Evolutionary conservation across 208 protist species (phyloP).

Genomic region (Phytomonas francai): DNA sequence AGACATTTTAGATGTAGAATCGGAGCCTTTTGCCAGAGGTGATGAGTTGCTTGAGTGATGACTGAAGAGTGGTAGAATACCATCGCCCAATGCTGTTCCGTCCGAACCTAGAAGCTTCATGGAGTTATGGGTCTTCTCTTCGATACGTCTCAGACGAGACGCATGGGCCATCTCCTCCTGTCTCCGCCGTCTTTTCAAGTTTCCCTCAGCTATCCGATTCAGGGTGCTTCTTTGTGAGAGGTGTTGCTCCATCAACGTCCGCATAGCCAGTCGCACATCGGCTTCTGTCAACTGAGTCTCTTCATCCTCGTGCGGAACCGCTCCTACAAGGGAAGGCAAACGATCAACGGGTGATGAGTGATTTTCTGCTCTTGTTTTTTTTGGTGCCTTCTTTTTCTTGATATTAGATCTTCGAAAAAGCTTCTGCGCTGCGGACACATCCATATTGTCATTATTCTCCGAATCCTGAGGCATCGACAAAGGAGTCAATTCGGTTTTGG

Average conservation of each 20-base stretch:
- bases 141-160: constrained; percentile 37
- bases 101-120: constrained; percentile 37
- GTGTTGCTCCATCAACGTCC: constrained; percentile 59
- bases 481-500: background rate
- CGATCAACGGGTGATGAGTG: background rate
- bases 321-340: background rate
- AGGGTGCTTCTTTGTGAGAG: constrained; percentile 22
- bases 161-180: constrained; percentile 22
- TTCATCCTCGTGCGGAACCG: constrained; percentile 6
- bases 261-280: constrained; percentile 71
- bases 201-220: constrained; percentile 22
- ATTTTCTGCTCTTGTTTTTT: background rate
- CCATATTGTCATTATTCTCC: background rate
- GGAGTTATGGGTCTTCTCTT: constrained; percentile 59
- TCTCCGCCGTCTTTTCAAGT: constrained; percentile 31
- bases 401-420: background rate
- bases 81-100: constrained; percentile 39
- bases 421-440: background rate
- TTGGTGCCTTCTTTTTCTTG: background rate
- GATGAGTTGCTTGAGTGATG: background rate
- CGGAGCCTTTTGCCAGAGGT: background rate
- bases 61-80: constrained; percentile 46
- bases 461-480: background rate
- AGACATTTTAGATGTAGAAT: background rate
- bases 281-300: constrained; percentile 43